Conservation (phyloP, 176 grass and related monocot species). For the Oryza officinalis region DNA sequence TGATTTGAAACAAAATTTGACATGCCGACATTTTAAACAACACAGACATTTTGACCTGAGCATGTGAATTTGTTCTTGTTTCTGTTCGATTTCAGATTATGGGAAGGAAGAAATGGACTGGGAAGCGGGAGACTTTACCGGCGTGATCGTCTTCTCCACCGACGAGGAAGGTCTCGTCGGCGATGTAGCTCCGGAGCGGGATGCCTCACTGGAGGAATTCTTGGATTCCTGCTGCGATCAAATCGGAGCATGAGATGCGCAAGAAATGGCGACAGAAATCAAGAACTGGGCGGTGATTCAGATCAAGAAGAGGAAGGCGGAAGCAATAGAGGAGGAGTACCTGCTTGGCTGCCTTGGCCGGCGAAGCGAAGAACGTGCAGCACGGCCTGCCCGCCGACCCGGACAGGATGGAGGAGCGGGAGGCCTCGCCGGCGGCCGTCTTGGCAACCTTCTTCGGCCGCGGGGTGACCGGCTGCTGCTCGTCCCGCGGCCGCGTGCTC, state of each 20-base stretch:
- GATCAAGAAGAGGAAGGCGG: neutral
- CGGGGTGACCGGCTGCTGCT: neutral
- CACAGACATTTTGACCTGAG: neutral
- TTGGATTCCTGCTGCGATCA: conserved; percentile 20
- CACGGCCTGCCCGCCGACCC: neutral
- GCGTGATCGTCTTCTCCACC: neutral
- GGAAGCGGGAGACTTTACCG: neutral
- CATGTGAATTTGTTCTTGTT: neutral
- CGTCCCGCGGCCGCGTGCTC: neutral
- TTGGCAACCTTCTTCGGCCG: neutral
- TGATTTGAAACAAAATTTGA: neutral
- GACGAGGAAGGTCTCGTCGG: conserved; percentile 9
- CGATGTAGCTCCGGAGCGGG: neutral
- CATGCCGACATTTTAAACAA: neutral
- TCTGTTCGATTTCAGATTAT: neutral
- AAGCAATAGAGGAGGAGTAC: neutral
- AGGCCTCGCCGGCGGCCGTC: conserved; percentile 1
- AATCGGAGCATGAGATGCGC: neutral
- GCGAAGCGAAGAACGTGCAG: conserved; percentile 31
- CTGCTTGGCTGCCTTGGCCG: conserved; percentile 23
- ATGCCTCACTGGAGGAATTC: neutral
- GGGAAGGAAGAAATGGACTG: neutral
- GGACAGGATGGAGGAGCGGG: conserved; percentile 7
- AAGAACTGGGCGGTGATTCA: neutral
- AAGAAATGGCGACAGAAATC: neutral